A percentile compares a stretch with the other conserved stretches of the same genome.
phyloP scores from a whole-genome alignment of 306 rosid genomes.

The Rosa lucieae region DNA sequence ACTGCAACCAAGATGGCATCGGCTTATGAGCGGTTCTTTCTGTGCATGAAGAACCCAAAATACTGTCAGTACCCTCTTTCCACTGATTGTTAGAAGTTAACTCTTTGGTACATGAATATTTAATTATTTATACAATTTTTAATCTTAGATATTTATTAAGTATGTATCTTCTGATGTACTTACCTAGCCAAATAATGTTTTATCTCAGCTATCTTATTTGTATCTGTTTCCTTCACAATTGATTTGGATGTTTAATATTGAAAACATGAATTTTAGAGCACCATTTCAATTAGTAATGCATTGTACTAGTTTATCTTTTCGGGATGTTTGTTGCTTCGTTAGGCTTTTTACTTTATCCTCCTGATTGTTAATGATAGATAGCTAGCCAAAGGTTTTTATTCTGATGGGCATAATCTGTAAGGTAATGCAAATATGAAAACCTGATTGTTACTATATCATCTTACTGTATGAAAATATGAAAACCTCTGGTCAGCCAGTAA shows the following conservation, averaged over 20 bases:
- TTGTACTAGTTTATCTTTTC: neutral
- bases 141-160: neutral
- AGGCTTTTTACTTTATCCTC: neutral
- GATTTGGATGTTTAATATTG: neutral
- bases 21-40: conserved; percentile 26
- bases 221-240: neutral
- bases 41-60: conserved; percentile 22
- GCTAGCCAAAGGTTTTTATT: neutral
- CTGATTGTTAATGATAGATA: neutral
- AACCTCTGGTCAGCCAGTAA: neutral
- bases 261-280: neutral
- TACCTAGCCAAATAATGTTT: neutral
- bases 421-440: too few relatives aligned
- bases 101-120: neutral
- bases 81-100: conserved; percentile 12
- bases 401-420: neutral
- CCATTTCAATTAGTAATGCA: neutral
- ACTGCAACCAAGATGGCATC: conserved; percentile 28
- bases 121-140: neutral
- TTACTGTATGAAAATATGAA: neutral
- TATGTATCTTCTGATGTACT: neutral
- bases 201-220: neutral
- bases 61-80: conserved; percentile 32
- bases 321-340: neutral
- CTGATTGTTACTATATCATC: neutral